Percentiles rank a stretch among this genome's conserved stretches.
phyloP scores from a whole-genome alignment of 1,284 basidiomycete species.

The Trichosporon sp. region DNA sequence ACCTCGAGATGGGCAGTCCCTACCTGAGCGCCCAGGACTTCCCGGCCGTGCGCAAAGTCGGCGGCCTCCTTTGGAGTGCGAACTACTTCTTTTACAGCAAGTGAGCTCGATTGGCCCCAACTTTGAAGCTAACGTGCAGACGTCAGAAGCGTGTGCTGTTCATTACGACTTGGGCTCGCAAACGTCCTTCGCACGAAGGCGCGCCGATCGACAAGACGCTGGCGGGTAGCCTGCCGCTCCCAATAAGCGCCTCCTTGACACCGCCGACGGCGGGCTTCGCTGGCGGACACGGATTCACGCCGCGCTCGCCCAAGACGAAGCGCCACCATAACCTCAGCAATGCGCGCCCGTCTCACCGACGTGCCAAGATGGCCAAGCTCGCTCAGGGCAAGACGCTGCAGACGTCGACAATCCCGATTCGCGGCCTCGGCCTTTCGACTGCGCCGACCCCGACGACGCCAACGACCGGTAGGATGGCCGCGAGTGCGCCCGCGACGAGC shows the following conservation, averaged over 20 bases:
- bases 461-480: conserved; percentile 19
- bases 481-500: conserved; percentile 23
- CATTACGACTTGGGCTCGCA: conserved; percentile 87
- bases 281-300: conserved; percentile 9
- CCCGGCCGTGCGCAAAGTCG: conserved; percentile 55
- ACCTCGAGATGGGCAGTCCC: conserved; percentile 20
- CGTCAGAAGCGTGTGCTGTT: conserved; percentile 83
- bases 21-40: conserved; percentile 36
- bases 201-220: conserved; percentile 19
- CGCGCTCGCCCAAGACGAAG: conserved; percentile 15
- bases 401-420: conserved; percentile 41
- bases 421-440: conserved; percentile 24
- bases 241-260: conserved; percentile 35
- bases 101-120: conserved; percentile 56
- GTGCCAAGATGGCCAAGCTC: conserved; percentile 23
- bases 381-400: conserved; percentile 19
- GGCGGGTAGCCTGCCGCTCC: conserved; percentile 27
- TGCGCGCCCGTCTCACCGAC: conserved; percentile 24
- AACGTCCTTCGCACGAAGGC: conserved; percentile 40
- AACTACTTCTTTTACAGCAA: conserved; percentile 97
- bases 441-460: conserved; percentile 7
- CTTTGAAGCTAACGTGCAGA: conserved; percentile 19
- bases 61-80: conserved; percentile 91
- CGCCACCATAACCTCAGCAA: conserved; percentile 25
- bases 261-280: conserved; percentile 22